A percentile compares a stretch with the other conserved stretches of the same genome.
Conservation (phyloP, 169 alveolate genomes). For the Plasmodium chabaudi region DNA sequence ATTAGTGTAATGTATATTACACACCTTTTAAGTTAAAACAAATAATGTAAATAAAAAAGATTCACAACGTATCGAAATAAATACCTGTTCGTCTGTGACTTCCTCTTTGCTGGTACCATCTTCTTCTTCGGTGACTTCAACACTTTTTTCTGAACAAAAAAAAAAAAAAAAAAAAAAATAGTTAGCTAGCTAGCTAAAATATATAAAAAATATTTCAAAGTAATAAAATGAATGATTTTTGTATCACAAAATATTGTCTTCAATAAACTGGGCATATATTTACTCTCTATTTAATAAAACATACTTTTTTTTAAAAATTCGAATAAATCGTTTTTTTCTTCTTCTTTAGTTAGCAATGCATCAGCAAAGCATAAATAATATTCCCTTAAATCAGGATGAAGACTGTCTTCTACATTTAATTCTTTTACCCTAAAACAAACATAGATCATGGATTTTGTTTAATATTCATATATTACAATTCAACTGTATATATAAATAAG, state of each 20-base stretch:
- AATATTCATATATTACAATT: background rate
- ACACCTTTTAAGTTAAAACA: background rate
- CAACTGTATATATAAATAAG: background rate
- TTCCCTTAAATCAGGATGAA: conserved; percentile 56
- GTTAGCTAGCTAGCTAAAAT: background rate
- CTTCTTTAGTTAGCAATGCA: conserved; percentile 58
- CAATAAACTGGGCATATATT: background rate
- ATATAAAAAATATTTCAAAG: background rate
- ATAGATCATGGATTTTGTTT: background rate
- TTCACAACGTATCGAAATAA: background rate
- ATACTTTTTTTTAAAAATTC: conserved; percentile 72
- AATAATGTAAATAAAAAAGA: background rate
- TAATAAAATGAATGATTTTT: background rate
- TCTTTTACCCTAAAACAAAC: conserved; percentile 35
- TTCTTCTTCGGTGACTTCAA: conserved; percentile 51
- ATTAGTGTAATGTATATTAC: background rate
- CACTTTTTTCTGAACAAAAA: conserved; percentile 28
- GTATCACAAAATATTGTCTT: background rate
- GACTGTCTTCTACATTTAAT: conserved; percentile 39
- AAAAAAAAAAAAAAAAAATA: conserved; percentile 1
- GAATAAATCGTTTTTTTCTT: conserved; percentile 53
- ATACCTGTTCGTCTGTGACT: conserved; percentile 71
- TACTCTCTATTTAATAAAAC: background rate
- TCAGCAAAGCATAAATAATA: conserved; percentile 63
- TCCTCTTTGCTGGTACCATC: conserved; percentile 42